Evolutionary conservation across 2,329 filamentous ascomycete species (phyloP).

Genomic region (Cytospora chrysosperma): DNA sequence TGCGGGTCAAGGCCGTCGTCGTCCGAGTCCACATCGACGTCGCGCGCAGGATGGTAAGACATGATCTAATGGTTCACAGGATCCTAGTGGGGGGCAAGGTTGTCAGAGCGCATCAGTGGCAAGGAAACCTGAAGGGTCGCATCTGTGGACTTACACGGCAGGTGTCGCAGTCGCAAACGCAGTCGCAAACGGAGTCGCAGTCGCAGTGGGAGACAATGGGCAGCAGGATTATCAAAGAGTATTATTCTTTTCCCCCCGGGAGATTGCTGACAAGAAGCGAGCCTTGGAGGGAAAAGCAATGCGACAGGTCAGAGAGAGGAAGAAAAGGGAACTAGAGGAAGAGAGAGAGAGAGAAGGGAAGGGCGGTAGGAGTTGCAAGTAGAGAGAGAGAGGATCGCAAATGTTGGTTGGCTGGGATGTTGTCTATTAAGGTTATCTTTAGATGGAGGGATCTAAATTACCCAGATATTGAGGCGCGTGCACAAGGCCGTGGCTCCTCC

Average conservation of each 20-base stretch:
- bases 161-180: conserved; percentile 11
- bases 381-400: background rate
- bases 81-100: conserved; percentile 8
- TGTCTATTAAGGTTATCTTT: conserved; percentile 11
- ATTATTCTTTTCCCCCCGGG: background rate
- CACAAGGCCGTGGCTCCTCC: background rate
- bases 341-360: no score
- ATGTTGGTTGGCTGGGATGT: conserved; percentile 3
- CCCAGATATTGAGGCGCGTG: conserved; percentile 8
- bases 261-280: background rate
- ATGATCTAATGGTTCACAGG: conserved; percentile 1
- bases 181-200: background rate
- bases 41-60: conserved; percentile 20
- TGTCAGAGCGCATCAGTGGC: conserved; percentile 16
- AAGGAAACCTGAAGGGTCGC: conserved; percentile 1
- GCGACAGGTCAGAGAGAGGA: background rate
- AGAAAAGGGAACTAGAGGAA: background rate
- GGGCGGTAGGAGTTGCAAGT: background rate
- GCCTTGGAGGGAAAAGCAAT: background rate
- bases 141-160: conserved; percentile 14
- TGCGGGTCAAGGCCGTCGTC: conserved; percentile 34
- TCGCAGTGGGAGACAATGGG: background rate
- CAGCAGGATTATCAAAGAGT: background rate
- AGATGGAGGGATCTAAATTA: conserved; percentile 7
- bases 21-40: conserved; percentile 21